phyloP scores from a whole-genome alignment of 805 yeast genomes.

The Lachancea waltii region DNA sequence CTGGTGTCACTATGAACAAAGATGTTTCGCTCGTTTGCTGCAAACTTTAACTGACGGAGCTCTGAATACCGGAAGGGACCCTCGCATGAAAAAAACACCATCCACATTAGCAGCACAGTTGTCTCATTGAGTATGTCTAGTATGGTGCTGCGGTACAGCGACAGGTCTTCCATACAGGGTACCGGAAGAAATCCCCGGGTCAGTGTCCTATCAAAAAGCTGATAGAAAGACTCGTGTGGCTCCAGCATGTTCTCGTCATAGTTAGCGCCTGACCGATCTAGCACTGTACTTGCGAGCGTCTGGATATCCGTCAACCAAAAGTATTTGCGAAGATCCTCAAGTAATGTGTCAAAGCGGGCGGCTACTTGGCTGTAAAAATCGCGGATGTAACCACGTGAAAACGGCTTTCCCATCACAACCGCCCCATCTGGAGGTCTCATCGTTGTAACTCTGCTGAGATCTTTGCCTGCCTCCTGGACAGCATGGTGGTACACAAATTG shows the following conservation, averaged over 20 bases:
- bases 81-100: conserved; percentile 7
- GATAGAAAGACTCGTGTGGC: not conserved
- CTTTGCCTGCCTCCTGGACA: not conserved
- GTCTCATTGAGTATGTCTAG: conserved; percentile 6
- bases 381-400: conserved; percentile 7
- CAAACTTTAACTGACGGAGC: conserved; percentile 5
- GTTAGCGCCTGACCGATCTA: not conserved
- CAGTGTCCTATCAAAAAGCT: not conserved
- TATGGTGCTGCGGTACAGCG: no score
- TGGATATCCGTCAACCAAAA: not conserved
- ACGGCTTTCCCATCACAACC: conserved; percentile 3
- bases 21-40: conserved; percentile 9
- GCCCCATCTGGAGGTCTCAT: conserved; percentile 2
- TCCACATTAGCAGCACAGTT: conserved; percentile 7
- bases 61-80: conserved; percentile 9
- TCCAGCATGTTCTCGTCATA: not conserved
- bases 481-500: not conserved
- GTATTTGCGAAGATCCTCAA: conserved; percentile 1
- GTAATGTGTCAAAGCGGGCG: not conserved
- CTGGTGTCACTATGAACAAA: conserved; percentile 7
- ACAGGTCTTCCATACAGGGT: no score
- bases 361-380: conserved; percentile 5
- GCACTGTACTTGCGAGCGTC: not conserved
- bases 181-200: not conserved
- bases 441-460: no score